Conservation (phyloP, 2,329 filamentous ascomycete species). For the Elsinoe fawcettii region DNA sequence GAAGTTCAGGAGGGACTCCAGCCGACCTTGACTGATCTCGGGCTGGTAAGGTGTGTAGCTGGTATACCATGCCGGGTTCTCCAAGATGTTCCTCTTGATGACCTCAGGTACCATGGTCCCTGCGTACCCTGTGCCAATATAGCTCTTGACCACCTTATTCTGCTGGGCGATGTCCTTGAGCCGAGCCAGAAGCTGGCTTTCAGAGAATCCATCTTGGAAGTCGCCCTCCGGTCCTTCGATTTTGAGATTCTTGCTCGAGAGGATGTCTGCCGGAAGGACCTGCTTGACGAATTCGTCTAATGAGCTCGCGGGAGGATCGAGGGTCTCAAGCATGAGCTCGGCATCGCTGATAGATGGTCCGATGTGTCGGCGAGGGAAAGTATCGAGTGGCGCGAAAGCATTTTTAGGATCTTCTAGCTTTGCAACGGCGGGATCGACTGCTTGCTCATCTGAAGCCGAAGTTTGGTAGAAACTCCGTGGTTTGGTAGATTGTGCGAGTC, state of each 20-base stretch:
- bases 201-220: conserved; percentile 43
- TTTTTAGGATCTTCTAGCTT: conserved; percentile 15
- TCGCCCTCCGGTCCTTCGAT: conserved; percentile 43
- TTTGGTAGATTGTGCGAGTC: conserved; percentile 1
- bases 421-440: background rate
- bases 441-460: conserved; percentile 8
- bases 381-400: conserved; percentile 45
- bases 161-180: conserved; percentile 50
- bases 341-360: conserved; percentile 66
- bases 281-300: conserved; percentile 78
- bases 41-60: conserved; percentile 97
- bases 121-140: conserved; percentile 85
- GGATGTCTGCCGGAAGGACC: conserved; percentile 73
- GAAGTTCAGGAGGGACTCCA: conserved; percentile 91
- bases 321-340: conserved; percentile 67
- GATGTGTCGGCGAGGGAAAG: conserved; percentile 78
- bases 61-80: conserved; percentile 95
- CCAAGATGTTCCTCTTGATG: conserved; percentile 85
- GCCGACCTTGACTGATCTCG: conserved; percentile 88
- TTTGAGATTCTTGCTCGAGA: conserved; percentile 57
- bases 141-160: conserved; percentile 57
- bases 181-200: conserved; percentile 51
- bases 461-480: conserved; percentile 17
- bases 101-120: conserved; percentile 79
- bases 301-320: conserved; percentile 64